phyloP scores from a whole-genome alignment of 257 asterid species.

The Apocynum venetum region DNA sequence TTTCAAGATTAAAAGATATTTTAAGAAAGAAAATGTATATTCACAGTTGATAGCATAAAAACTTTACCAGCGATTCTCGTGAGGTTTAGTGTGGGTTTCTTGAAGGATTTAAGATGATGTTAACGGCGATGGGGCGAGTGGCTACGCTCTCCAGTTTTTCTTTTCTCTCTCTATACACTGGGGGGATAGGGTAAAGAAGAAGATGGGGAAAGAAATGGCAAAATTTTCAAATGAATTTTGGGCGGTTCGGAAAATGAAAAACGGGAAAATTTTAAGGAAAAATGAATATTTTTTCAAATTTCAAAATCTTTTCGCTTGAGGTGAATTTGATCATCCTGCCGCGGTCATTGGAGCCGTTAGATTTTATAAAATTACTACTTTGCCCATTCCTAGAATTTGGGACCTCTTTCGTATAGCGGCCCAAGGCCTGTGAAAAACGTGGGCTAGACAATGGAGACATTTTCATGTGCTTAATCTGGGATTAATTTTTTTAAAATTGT shows the following conservation, averaged over 20 bases:
- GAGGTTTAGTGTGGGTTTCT: background rate
- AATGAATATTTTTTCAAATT: background rate
- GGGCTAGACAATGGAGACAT: background rate
- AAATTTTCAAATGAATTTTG: constrained; percentile 10
- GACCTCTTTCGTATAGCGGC: background rate
- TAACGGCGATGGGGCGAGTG: background rate
- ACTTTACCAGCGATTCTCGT: constrained; percentile 15
- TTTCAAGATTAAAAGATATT: background rate
- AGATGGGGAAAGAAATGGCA: background rate
- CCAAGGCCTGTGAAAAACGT: background rate
- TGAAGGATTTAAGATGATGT: background rate
- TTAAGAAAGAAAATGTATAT: background rate
- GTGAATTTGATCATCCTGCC: background rate
- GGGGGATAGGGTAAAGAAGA: background rate
- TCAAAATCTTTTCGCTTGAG: background rate
- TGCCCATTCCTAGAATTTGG: background rate
- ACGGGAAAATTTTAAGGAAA: background rate
- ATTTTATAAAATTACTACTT: background rate
- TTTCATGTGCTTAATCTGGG: background rate
- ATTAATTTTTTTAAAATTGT: no score
- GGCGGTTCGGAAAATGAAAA: background rate
- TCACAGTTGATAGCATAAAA: background rate
- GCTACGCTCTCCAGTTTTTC: constrained; percentile 6
- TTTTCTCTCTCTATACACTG: background rate
- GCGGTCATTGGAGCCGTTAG: background rate